Conservation (phyloP, 345 rosid species). For the Populus alba region DNA sequence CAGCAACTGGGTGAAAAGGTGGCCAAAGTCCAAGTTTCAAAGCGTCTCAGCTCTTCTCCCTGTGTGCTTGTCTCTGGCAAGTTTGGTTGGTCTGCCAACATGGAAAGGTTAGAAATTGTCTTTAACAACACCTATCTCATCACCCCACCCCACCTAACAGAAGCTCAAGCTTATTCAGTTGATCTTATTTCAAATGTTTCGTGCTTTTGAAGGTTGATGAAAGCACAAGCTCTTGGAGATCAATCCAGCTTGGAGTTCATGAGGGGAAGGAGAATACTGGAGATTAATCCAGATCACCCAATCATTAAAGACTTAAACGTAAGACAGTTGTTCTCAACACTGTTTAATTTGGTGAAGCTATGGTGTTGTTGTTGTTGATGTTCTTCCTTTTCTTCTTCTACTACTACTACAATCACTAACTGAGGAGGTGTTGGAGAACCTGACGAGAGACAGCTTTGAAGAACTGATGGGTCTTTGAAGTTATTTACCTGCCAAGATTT, state of each 20-base stretch:
- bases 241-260: slow-evolving; percentile 94
- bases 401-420: not conserved
- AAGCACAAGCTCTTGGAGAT: slow-evolving; percentile 98
- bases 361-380: not conserved
- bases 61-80: slow-evolving; percentile 98
- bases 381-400: not conserved
- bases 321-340: slow-evolving; percentile 23
- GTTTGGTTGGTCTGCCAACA: slow-evolving; percentile 98
- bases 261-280: slow-evolving; percentile 94
- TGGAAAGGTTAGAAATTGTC: slow-evolving; percentile 72
- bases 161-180: not conserved
- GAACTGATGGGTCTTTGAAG: not conserved
- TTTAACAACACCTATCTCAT: not conserved
- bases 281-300: slow-evolving; percentile 94
- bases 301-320: slow-evolving; percentile 83
- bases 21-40: slow-evolving; percentile 93
- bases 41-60: slow-evolving; percentile 88
- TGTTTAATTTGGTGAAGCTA: not conserved
- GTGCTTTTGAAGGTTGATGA: slow-evolving; percentile 67
- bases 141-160: not conserved
- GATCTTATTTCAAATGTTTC: not conserved
- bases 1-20: slow-evolving; percentile 96
- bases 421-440: not conserved
- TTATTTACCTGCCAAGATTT: too few relatives aligned
- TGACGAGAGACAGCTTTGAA: not conserved